phyloP scores from a whole-genome alignment of 139 green algal species.

The Ulvella scutata region DNA sequence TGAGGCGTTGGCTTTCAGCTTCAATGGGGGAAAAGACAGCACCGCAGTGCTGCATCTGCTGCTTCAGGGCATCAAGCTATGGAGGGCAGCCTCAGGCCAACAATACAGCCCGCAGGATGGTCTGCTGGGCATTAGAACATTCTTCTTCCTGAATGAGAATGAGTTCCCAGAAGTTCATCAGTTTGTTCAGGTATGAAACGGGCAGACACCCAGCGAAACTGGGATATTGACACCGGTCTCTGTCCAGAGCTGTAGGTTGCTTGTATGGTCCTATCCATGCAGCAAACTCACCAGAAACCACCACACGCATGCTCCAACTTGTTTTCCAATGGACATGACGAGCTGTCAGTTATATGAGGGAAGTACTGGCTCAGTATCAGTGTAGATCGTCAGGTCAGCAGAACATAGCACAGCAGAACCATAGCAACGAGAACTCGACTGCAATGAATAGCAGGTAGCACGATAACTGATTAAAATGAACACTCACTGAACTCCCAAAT shows the following conservation, averaged over 20 bases:
- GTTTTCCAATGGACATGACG: background rate
- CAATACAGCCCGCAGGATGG: constrained; percentile 8
- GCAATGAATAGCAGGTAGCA: no score
- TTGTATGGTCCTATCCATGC: background rate
- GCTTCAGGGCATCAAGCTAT: background rate
- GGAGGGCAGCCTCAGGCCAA: background rate
- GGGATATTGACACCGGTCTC: constrained; percentile 18
- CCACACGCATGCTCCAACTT: background rate
- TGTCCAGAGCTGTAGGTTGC: constrained; percentile 1
- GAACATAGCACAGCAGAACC: no score
- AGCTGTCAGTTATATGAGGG: background rate
- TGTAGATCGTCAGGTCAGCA: no score
- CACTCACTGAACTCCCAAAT: no score
- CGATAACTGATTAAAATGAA: no score
- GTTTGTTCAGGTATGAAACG: constrained; percentile 16
- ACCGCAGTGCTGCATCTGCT: constrained; percentile 83
- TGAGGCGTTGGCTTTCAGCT: constrained; percentile 62
- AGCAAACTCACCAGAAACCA: background rate
- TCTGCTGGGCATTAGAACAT: constrained; percentile 44
- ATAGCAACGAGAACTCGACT: no score
- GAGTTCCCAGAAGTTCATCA: constrained; percentile 60
- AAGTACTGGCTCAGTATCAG: background rate
- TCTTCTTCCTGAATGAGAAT: constrained; percentile 53
- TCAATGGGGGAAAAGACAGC: constrained; percentile 90
- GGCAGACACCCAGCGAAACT: no score